Conservation (phyloP, 495 filamentous ascomycete species). For the Immersiella caudata region DNA sequence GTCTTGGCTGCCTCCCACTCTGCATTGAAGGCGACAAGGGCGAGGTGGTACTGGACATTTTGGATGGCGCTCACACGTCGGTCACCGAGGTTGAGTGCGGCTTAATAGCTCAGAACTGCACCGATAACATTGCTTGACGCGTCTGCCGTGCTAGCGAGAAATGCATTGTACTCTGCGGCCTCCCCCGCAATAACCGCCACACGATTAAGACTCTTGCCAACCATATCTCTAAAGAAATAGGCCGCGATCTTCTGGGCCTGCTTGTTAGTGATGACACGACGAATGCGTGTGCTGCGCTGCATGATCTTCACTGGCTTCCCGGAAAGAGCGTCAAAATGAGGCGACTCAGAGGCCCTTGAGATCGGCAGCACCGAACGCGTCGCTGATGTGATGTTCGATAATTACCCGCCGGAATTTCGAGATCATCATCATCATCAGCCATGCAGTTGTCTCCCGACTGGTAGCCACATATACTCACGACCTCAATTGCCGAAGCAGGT, state of each 20-base stretch:
- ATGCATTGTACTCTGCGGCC: too few relatives aligned
- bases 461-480: too few relatives aligned
- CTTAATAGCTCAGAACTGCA: not conserved
- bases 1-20: not conserved
- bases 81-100: not conserved
- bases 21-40: not conserved
- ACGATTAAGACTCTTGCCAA: too few relatives aligned
- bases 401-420: too few relatives aligned
- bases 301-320: not conserved
- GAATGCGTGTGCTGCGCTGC: not conserved
- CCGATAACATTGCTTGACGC: too few relatives aligned
- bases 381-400: constrained; percentile 7
- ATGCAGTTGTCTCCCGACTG: too few relatives aligned
- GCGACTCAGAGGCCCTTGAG: constrained; percentile 8
- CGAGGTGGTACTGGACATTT: not conserved
- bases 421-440: too few relatives aligned
- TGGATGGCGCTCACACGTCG: not conserved
- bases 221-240: too few relatives aligned
- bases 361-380: not conserved
- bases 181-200: too few relatives aligned
- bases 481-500: too few relatives aligned
- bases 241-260: too few relatives aligned
- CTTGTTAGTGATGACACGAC: not conserved
- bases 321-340: constrained; percentile 8
- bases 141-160: too few relatives aligned